Evolutionary conservation across 345 rosid genomes (phyloP), one percentile per base, ranked within the genome.

Genomic region (Salix dunnii): DNA sequence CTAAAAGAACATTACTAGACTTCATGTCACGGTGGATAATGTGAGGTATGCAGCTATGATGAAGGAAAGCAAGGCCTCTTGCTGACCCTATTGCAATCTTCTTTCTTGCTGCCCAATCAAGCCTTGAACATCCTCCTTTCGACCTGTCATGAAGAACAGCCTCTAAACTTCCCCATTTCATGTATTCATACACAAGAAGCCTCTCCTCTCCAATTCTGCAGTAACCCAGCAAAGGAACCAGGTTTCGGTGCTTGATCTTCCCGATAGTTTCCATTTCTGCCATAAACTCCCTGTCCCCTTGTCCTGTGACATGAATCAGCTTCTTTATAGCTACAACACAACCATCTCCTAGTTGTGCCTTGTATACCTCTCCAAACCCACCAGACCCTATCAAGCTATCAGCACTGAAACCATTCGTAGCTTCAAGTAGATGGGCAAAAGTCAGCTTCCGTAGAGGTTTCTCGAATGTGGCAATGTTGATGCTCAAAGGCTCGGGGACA

Each of bases 231-330:
- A 96, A 83, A 21, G 98, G 98, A 65, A 96, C 99, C 18, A 96
- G 89, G 87, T 96, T 96, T 71, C 98, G 85, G 81, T 96, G 98
- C 87, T 93, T 95, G 84, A 95, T 95, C 83, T 95, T 95, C 20
- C 99, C 99, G 21, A 95, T 93, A 20, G 99, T 96, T 77, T 93
- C 99, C 99, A 93, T 96, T 84, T 96, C 99, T 5, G 99, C 99
- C 97, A 91, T 90, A 85, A 96, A 96, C 78, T 96, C 99, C 71
- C 99, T 90, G 82, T 96, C 98, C 11, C 99, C 99, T 83, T 96
- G 99, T 46, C 97, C 95, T 30, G 97, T 91, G 33, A 91, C 82
- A 62, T 89, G 93, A 67, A 91, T 90, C 70, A 95, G 87, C 82
- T 95, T 95, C 89, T 95, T 95, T 81, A 95, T 91, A 14, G 99